phyloP scores from a whole-genome alignment of 1,284 basidiomycete species.

The Takashimella tepidaria region DNA sequence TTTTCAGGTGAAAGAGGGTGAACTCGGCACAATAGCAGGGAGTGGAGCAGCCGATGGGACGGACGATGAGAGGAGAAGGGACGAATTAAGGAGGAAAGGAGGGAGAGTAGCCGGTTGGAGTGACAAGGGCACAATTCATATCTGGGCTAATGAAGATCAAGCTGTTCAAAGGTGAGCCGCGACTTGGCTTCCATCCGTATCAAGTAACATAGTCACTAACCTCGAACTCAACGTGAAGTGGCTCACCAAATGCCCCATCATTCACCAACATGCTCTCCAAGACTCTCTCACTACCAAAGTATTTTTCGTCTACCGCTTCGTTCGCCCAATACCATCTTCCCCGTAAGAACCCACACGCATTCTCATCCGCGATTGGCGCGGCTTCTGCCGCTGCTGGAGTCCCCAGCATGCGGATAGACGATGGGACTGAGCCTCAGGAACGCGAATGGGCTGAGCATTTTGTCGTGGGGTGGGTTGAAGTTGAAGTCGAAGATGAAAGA shows the following conservation, averaged over 20 bases:
- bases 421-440: constrained; percentile 57
- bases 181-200: neutral
- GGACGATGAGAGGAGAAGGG: constrained; percentile 65
- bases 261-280: constrained; percentile 68
- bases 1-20: constrained; percentile 1
- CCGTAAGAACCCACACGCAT: constrained; percentile 45
- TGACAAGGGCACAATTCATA: constrained; percentile 92
- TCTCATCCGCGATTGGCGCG: constrained; percentile 33
- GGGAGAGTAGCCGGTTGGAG: constrained; percentile 56
- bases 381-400: constrained; percentile 45
- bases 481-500: constrained; percentile 48
- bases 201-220: no score
- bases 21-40: no score
- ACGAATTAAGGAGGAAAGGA: constrained; percentile 32
- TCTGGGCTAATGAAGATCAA: constrained; percentile 53
- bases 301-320: constrained; percentile 89
- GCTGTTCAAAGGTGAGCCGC: neutral
- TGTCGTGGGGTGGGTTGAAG: constrained; percentile 74
- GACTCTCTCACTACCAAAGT: constrained; percentile 78
- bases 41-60: constrained; percentile 1
- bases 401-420: constrained; percentile 34
- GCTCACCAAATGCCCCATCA: constrained; percentile 47
- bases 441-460: constrained; percentile 67
- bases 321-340: constrained; percentile 90
- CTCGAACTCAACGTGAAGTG: no score